Evolutionary conservation across 768 basidiomycete genomes (phyloP), one percentile per base, ranked within the genome.

Genomic region (Flagelloscypha sp.): DNA sequence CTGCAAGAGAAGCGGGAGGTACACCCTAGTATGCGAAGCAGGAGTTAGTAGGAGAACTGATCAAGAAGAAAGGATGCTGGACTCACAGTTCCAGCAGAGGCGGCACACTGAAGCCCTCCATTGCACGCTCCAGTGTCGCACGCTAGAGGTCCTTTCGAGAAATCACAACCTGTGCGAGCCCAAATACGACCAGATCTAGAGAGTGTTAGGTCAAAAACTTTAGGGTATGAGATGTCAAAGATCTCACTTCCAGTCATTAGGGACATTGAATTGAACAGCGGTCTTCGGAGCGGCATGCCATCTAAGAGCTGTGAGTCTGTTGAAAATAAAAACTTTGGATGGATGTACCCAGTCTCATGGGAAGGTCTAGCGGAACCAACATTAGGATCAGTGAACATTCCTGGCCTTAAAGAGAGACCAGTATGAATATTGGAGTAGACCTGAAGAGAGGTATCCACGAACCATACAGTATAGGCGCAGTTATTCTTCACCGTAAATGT

Each of bases 161-260:
- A 70, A 48, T 70, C 50, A 35, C 69, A 70, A 36, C 65, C 41
- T 18, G 58, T 59, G 13, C 63, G 63, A 36, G 48, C 66, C 72
- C 68, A 72, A 37, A 72, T 68, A 29, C 70, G 57, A 6, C 66
- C 70, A 1, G 70, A 48, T 6, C 49, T n/a, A n/a, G n/a, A n/a
- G n/a, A n/a, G n/a, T n/a, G n/a, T n/a, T n/a, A n/a, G n/a, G n/a
- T n/a, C n/a, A n/a, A n/a, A n/a, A n/a, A n/a, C n/a, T n/a, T n/a
- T n/a, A n/a, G n/a, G n/a, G n/a, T n/a, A n/a, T n/a, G n/a, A n/a
- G n/a, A n/a, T n/a, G n/a, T n/a, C n/a, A n/a, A n/a, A n/a, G n/a
- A n/a, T n/a, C n/a, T n/a, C n/a, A n/a, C 21, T 43, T 58, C 71
- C 70, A 72, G 42, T 59, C 53, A 38, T 65, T 58, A 9, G 68